Conservation (phyloP, 106 monocot species). For the Dioscorea dumetorum region DNA sequence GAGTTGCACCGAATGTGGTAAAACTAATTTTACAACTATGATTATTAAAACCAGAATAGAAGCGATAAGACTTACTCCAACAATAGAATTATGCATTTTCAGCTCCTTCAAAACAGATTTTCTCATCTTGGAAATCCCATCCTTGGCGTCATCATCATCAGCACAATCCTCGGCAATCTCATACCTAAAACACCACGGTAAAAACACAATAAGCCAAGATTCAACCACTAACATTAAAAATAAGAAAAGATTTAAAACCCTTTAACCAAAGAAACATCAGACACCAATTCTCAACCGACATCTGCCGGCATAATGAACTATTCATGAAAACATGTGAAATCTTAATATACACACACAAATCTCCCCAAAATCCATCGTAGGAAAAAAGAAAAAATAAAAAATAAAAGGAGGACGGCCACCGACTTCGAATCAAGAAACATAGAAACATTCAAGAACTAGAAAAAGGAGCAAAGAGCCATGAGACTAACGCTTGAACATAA, state of each 20-base stretch:
- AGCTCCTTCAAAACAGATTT: slow-evolving; percentile 37
- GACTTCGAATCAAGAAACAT: too few species aligned
- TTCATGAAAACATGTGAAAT: too few species aligned
- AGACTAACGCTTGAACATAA: slow-evolving; percentile 74
- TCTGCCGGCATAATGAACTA: too few species aligned
- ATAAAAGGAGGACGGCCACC: too few species aligned
- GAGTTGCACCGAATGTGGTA: too few species aligned
- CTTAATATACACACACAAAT: too few species aligned
- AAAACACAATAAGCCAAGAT: not conserved
- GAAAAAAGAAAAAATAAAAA: too few species aligned
- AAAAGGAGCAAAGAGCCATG: not conserved
- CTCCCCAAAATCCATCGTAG: too few species aligned
- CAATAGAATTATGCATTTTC: slow-evolving; percentile 44
- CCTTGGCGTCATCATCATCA: slow-evolving; percentile 80
- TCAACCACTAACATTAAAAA: not conserved
- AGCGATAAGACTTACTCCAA: slow-evolving; percentile 28
- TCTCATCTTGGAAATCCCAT: slow-evolving; percentile 37
- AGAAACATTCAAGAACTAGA: not conserved
- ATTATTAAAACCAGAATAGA: too few species aligned
- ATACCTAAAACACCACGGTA: slow-evolving; percentile 42
- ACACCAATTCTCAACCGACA: too few species aligned
- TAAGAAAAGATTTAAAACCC: not conserved
- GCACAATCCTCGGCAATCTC: slow-evolving; percentile 85
- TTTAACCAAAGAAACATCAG: not conserved
- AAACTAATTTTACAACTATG: too few species aligned